A percentile compares a stretch with the other conserved stretches of the same genome.
Evolutionary conservation across 2,329 filamentous ascomycete genomes (phyloP).

Genomic region (Diaporthe vexans): DNA sequence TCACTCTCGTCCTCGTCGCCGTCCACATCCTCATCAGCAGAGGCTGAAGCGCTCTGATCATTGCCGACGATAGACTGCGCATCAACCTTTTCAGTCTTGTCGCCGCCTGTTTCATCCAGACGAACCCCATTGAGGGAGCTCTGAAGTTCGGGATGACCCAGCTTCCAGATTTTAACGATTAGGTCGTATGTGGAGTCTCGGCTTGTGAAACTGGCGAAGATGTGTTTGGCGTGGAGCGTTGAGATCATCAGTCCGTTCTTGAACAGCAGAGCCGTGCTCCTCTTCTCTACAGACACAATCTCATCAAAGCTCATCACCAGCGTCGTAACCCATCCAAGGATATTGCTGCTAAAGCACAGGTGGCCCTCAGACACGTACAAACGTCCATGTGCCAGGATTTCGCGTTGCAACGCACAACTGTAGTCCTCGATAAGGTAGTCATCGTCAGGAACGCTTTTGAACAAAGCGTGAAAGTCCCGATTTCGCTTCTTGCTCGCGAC

Average conservation of each 20-base stretch:
- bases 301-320: conserved; percentile 99
- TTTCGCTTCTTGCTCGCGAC: conserved; percentile 97
- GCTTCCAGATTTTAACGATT: conserved; percentile 98
- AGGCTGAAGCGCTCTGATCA: conserved; percentile 68
- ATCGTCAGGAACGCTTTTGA: conserved; percentile 97
- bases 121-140: conserved; percentile 92
- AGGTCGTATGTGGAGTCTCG: conserved; percentile 97
- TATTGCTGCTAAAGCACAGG: conserved; percentile 98
- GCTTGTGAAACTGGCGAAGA: conserved; percentile 95
- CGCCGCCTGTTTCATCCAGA: conserved; percentile 84
- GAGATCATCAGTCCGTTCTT: conserved; percentile 98
- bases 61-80: conserved; percentile 59
- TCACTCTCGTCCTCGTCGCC: conserved; percentile 77
- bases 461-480: conserved; percentile 91
- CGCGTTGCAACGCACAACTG: conserved; percentile 93
- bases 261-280: conserved; percentile 94
- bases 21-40: conserved; percentile 66
- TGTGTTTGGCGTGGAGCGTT: conserved; percentile 93
- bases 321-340: conserved; percentile 97
- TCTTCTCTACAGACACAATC: conserved; percentile 96
- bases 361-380: conserved; percentile 98
- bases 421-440: conserved; percentile 99
- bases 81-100: conserved; percentile 90
- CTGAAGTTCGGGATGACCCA: conserved; percentile 91
- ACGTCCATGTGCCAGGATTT: conserved; percentile 93